Conservation (phyloP, 768 basidiomycete genomes). For the Tylopilus balloui region DNA sequence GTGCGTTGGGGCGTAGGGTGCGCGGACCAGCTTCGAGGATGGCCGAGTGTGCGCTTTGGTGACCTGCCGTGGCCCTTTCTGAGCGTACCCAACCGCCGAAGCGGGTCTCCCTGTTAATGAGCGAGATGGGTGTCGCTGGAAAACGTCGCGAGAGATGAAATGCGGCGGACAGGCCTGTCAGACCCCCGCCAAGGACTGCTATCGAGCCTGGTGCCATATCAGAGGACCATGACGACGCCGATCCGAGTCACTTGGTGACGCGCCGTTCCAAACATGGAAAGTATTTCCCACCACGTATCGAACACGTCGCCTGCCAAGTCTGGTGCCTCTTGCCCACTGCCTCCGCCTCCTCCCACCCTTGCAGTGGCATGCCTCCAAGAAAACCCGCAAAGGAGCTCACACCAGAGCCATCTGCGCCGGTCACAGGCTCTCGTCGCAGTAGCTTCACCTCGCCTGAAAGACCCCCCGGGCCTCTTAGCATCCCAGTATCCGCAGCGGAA, state of each 20-base stretch:
- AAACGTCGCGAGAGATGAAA: conserved; percentile 70
- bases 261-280: conserved; percentile 1
- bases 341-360: not conserved
- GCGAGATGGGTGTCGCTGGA: conserved; percentile 51
- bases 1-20: conserved; percentile 75
- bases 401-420: conserved; percentile 9
- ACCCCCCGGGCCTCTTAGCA: conserved; percentile 52
- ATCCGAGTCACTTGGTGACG: not conserved
- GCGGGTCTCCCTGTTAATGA: conserved; percentile 61
- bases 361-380: conserved; percentile 18
- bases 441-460: conserved; percentile 32
- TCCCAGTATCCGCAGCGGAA: conserved; percentile 39
- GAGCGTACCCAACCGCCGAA: conserved; percentile 88
- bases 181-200: conserved; percentile 73
- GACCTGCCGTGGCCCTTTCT: conserved; percentile 40
- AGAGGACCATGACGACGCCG: not conserved
- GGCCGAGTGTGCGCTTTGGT: conserved; percentile 38
- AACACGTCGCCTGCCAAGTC: conserved; percentile 22
- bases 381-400: conserved; percentile 13
- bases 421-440: conserved; percentile 22
- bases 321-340: not conserved
- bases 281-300: conserved; percentile 16
- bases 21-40: conserved; percentile 84
- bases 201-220: conserved; percentile 37
- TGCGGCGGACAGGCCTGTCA: conserved; percentile 78